Base-by-base conservation (phyloP, 768 basidiomycete genomes). In the Boletus coccyginus region DNA sequence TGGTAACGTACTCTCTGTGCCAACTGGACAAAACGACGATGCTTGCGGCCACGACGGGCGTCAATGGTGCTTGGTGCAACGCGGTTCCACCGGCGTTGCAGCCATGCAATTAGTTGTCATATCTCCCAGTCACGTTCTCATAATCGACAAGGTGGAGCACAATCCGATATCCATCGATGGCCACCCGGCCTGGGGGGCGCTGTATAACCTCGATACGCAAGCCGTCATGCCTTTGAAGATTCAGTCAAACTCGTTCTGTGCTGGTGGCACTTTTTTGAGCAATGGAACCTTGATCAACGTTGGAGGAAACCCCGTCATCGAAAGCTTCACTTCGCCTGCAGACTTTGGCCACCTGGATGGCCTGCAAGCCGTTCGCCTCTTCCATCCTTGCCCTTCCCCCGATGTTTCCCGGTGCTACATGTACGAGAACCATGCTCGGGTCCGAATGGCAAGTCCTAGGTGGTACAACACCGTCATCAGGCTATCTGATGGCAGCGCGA, bases 61-160 rank as follows among this genome's bases (percentile, higher is more conserved):
- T 29, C 56, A 60, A 19, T 92, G 90, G 90, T 76, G 77, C 16
- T 67, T 92, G 35, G 69, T 68, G 33, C 85, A 88, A 69, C 75
- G 79, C 50, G 90, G 90, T 14, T 77, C 81, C 17, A 90, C 88
- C 14, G 90, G 90, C 16, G 86, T 92, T 13, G 75, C 83, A 55
- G 90, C 90, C 3, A 91, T 91, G 89, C 89, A 92, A 67, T 67
- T 92, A 55, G 75, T 76, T 7, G 71, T 92, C 55, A 77, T 92
- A 59, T 92, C 90, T 5, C 64, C 80, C 16, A 82, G 80, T 10
- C 88, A 89, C 61, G 89, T 83, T 16, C 70, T 92, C 59, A 78
- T 93, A 47, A 67, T 93, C 39, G 90, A 93, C 79, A 92, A 92
- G 70, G 90, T 91, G 27, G 90, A 91, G 67, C 89, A 92, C 70